Percentiles rank a stretch among this genome's conserved stretches.
phyloP scores from a whole-genome alignment of 176 grass and related monocot species.

The Oryza meyeriana region DNA sequence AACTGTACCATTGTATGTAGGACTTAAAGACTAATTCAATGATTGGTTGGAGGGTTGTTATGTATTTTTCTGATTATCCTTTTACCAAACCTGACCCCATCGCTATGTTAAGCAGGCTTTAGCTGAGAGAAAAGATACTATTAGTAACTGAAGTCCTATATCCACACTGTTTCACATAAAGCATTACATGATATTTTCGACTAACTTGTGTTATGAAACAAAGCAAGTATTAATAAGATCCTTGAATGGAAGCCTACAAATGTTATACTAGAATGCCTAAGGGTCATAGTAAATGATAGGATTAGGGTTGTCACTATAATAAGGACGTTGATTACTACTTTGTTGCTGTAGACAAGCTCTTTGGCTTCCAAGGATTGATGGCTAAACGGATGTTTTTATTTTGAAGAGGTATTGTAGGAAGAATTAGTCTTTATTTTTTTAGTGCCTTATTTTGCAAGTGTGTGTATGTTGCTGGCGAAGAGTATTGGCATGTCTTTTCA shows the following conservation, averaged over 20 bases:
- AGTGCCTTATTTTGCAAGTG: background rate
- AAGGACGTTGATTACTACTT: constrained; percentile 19
- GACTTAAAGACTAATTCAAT: background rate
- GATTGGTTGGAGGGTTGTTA: constrained; percentile 1
- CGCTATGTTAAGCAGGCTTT: constrained; percentile 18
- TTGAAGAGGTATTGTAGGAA: background rate
- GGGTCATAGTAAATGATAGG: background rate
- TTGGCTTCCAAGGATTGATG: constrained; percentile 40
- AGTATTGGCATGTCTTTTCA: background rate
- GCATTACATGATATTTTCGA: background rate
- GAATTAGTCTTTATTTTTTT: background rate
- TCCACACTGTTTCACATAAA: background rate
- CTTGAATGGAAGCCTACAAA: constrained; percentile 17
- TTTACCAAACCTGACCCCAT: constrained; percentile 16
- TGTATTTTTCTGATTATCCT: background rate
- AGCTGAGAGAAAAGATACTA: background rate
- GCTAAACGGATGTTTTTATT: background rate
- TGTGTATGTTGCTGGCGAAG: background rate
- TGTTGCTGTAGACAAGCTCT: constrained; percentile 34
- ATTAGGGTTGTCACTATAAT: background rate
- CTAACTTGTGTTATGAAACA: background rate
- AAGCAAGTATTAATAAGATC: constrained; percentile 18
- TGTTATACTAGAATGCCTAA: background rate
- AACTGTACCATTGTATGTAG: background rate
- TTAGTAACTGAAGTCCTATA: background rate